phyloP scores from a whole-genome alignment of 169 alveolate genomes.

The Amoebophrya sp. region DNA sequence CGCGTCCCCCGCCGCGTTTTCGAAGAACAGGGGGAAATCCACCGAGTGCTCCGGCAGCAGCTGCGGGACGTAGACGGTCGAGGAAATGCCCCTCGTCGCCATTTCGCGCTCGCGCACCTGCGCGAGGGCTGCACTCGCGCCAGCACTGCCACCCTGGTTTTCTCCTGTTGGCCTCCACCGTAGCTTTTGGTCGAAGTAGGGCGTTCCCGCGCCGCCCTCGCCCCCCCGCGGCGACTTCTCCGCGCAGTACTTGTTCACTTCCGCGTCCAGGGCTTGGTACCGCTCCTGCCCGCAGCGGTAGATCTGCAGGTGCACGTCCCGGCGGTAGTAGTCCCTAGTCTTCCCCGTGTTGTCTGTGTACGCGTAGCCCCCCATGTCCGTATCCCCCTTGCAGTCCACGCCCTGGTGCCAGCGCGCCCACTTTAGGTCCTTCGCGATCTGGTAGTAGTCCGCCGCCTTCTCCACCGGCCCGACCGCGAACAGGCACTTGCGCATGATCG shows the following conservation, averaged over 20 bases:
- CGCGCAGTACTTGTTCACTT: neutral
- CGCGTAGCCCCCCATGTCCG: neutral
- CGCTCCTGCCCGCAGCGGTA: neutral
- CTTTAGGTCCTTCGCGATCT: neutral
- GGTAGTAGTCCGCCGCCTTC: neutral
- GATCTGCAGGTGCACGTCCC: neutral
- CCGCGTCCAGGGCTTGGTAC: neutral
- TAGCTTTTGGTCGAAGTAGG: no score
- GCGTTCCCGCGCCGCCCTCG: no score
- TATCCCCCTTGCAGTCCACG: neutral
- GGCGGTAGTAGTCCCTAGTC: neutral
- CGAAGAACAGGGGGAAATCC: neutral
- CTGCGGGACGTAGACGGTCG: neutral
- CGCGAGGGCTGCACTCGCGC: no score
- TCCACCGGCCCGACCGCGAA: neutral
- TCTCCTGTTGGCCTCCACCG: no score
- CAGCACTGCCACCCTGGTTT: no score
- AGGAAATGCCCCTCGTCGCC: no score
- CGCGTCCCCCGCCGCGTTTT: no score
- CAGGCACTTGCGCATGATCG: neutral
- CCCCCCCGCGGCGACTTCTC: neutral
- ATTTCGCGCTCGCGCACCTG: no score
- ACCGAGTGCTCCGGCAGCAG: neutral
- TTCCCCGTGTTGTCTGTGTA: neutral
- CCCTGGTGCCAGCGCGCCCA: conserved; percentile 4